phyloP scores from a whole-genome alignment of 352 stramenopile species.

The Globisporangium spinosum region DNA sequence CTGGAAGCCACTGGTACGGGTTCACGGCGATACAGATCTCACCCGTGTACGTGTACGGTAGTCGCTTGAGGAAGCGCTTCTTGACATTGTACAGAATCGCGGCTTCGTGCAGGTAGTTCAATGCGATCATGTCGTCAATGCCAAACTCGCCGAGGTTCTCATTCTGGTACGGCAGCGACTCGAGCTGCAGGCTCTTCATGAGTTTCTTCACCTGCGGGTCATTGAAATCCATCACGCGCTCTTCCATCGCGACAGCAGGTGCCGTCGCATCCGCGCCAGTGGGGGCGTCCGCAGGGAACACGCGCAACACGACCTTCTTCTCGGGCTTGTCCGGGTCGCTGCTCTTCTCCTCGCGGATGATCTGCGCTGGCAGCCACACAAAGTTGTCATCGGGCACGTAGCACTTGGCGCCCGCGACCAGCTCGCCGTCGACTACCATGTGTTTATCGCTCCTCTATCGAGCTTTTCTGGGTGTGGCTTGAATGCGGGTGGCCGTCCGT shows the following conservation, averaged over 20 bases:
- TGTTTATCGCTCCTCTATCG: background rate
- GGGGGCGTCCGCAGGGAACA: constrained; percentile 30
- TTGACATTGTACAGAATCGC: constrained; percentile 92
- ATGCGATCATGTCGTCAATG: constrained; percentile 85
- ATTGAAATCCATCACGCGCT: constrained; percentile 75
- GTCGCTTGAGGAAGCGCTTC: constrained; percentile 70
- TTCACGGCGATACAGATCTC: constrained; percentile 97
- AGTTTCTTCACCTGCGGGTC: constrained; percentile 60
- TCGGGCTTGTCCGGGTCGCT: constrained; percentile 47
- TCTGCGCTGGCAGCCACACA: constrained; percentile 76
- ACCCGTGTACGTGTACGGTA: constrained; percentile 95
- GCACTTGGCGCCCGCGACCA: constrained; percentile 60
- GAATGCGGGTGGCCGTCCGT: background rate
- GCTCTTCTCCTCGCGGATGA: constrained; percentile 59
- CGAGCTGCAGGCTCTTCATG: constrained; percentile 60
- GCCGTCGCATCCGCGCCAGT: constrained; percentile 13
- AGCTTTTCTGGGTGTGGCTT: background rate
- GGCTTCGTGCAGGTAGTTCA: constrained; percentile 89
- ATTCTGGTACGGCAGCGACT: constrained; percentile 78
- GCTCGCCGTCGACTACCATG: constrained; percentile 17
- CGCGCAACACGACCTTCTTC: constrained; percentile 54
- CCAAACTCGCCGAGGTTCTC: constrained; percentile 50
- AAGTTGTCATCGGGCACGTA: constrained; percentile 77
- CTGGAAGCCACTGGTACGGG: constrained; percentile 90
- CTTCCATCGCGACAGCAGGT: constrained; percentile 28